Conservation (phyloP, 2,329 filamentous ascomycete genomes). For the Aspergillus japonicus region DNA sequence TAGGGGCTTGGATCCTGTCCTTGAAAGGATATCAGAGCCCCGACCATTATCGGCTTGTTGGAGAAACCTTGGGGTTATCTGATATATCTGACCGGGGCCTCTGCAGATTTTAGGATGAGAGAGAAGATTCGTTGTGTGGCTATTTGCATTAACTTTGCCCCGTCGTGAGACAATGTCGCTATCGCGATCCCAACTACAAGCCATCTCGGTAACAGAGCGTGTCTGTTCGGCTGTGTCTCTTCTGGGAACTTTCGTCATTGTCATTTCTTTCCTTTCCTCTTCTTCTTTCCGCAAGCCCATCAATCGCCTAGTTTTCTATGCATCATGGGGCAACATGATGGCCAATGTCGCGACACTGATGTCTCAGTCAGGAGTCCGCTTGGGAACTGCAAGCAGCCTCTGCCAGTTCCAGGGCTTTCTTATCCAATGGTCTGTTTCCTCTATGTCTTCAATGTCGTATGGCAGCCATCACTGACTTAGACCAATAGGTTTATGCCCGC, state of each 20-base stretch:
- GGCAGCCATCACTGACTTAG: not conserved
- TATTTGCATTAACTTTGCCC: not conserved
- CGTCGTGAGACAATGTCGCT: conserved; percentile 28
- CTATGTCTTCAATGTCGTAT: not conserved
- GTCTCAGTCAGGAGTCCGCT: conserved; percentile 58
- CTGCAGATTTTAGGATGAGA: not conserved
- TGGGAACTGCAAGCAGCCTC: conserved; percentile 53
- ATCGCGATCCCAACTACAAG: conserved; percentile 44
- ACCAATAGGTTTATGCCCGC: conserved; percentile 69
- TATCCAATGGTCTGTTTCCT: conserved; percentile 73
- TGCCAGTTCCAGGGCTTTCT: conserved; percentile 77
- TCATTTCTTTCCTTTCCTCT: conserved; percentile 67
- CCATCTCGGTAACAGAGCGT: conserved; percentile 65
- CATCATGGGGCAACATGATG: conserved; percentile 77
- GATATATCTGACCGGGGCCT: not conserved
- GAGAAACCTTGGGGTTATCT: not conserved
- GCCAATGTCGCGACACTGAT: conserved; percentile 75
- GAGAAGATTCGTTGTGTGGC: not conserved
- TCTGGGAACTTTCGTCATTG: conserved; percentile 68
- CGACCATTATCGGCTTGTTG: not conserved
- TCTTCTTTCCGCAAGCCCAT: conserved; percentile 79
- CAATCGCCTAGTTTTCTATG: conserved; percentile 80
- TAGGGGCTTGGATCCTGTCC: not conserved
- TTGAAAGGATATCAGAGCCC: not conserved
- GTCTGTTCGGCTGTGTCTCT: conserved; percentile 69